phyloP scores from a whole-genome alignment of 1,284 basidiomycete species.

The Xerocomus amazonicus region DNA sequence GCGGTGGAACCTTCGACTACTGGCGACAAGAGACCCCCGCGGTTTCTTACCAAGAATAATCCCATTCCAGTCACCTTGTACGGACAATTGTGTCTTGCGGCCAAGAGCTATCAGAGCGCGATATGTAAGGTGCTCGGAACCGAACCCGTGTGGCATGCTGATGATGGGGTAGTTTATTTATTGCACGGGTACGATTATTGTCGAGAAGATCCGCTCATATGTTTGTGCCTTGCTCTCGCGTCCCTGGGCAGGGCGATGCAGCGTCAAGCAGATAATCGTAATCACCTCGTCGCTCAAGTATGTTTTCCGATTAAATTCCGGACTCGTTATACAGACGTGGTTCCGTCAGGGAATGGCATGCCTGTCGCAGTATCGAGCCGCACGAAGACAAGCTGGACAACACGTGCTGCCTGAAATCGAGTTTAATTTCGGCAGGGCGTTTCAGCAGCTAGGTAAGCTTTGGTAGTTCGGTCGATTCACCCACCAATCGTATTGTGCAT shows the following conservation, averaged over 20 bases:
- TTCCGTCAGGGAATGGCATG: constrained; percentile 72
- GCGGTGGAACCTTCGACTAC: constrained; percentile 18
- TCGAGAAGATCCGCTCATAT: constrained; percentile 82
- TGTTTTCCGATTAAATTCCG: not conserved
- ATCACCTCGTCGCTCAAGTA: constrained; percentile 81
- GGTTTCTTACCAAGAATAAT: constrained; percentile 68
- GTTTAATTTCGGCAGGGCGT: constrained; percentile 88
- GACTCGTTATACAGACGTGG: not conserved
- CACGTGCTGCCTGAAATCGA: constrained; percentile 64
- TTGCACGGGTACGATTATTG: constrained; percentile 84
- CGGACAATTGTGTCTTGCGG: constrained; percentile 80
- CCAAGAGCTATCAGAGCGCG: constrained; percentile 86
- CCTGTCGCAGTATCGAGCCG: constrained; percentile 67
- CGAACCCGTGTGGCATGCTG: not conserved
- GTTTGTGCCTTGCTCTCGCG: constrained; percentile 77
- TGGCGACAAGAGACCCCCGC: constrained; percentile 29
- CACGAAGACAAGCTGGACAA: constrained; percentile 47
- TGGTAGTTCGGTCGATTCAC: not conserved
- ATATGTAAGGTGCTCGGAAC: constrained; percentile 61
- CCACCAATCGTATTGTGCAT: not conserved
- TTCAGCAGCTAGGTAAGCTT: constrained; percentile 81
- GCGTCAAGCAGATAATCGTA: constrained; percentile 90
- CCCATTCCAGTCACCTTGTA: constrained; percentile 80
- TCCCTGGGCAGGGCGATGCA: constrained; percentile 90
- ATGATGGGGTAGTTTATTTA: constrained; percentile 68